Base-by-base conservation (phyloP, 176 grass and related monocot species). In the Musa beccarii region DNA sequence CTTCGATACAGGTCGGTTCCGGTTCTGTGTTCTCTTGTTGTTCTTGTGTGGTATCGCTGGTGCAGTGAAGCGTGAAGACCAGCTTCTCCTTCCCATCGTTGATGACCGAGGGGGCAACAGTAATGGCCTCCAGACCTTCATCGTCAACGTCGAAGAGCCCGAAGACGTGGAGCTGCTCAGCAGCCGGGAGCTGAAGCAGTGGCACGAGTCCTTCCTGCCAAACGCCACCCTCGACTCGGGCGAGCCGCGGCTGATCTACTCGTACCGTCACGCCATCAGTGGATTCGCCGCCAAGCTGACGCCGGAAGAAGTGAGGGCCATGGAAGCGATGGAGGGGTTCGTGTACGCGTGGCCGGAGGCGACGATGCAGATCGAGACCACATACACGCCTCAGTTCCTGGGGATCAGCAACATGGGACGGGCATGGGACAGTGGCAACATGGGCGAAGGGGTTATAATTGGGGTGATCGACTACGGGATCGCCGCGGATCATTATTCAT, bases 231-330 rank as follows among this genome's bases (percentile, higher is more conserved):
- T 68, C 21, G 79, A 76, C 26, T 74, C 20, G 71, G 77, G 49
- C 0, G 75, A 56, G 5, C 87, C 84, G 25, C 25, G 25, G 25
- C 25, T 26, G 25, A 26, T 26, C 25, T 26, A 26, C 25, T 26
- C 25, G 25, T 26, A 26, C 25, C 25, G 25, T 26, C 25, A 26
- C 25, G 25, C 25, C 25, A 26, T 26, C 25, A 26, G 86, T 1
- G 92, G 92, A 59, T 96, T 96, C 80, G 92, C 92, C 0, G 92
- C 92, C 54, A 87, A 82, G 63, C 89, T 96, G 0, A 89, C 89
- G 9, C 74, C 89, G 64, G 75, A 87, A 78, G 92, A 96, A 73
- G 78, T 90, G 8, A 74, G 80, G 2, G 63, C 63, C 51, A 53
- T 96, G 68, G n/a, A 85, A 67, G 21, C 34, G 64, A 89, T 79